Evolutionary conservation across 208 protist genomes (phyloP).

Genomic region (Leishmania guyanensis): DNA sequence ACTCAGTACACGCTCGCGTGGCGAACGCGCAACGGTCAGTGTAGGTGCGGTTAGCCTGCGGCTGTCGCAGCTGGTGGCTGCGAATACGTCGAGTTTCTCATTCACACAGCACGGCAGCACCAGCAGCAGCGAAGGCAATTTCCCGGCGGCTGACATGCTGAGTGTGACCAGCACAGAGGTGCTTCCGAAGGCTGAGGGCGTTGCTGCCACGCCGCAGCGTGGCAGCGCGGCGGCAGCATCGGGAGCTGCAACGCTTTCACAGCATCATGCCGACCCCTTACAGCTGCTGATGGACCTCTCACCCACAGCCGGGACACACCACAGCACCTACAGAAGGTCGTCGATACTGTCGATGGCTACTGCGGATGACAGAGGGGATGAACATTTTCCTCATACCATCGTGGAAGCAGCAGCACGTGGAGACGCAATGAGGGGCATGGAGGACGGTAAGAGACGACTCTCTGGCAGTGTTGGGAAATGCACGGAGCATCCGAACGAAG

Average conservation of each 20-base stretch:
- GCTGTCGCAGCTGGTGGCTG: neutral
- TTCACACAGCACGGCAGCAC: neutral
- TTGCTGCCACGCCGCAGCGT: neutral
- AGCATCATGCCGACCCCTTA: neutral
- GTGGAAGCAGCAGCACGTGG: neutral
- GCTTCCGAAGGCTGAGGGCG: neutral
- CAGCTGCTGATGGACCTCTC: neutral
- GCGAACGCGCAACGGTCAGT: neutral
- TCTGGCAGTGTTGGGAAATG: neutral
- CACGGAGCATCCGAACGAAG: neutral
- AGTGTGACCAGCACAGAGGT: constrained; percentile 12
- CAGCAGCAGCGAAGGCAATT: neutral
- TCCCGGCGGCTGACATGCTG: neutral
- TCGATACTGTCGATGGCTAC: constrained; percentile 13
- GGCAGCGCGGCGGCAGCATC: neutral
- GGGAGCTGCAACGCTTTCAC: neutral
- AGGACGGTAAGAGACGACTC: neutral
- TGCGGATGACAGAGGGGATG: constrained; percentile 1
- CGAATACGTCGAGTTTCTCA: neutral
- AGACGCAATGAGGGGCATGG: neutral
- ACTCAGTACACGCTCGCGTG: neutral
- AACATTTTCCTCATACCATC: neutral
- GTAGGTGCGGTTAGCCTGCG: neutral
- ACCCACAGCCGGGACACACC: neutral
- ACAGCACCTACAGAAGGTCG: neutral